Evolutionary conservation across 2,329 filamentous ascomycete genomes (phyloP), one percentile per base, ranked within the genome.

Genomic region (Talaromyces pinophilus): DNA sequence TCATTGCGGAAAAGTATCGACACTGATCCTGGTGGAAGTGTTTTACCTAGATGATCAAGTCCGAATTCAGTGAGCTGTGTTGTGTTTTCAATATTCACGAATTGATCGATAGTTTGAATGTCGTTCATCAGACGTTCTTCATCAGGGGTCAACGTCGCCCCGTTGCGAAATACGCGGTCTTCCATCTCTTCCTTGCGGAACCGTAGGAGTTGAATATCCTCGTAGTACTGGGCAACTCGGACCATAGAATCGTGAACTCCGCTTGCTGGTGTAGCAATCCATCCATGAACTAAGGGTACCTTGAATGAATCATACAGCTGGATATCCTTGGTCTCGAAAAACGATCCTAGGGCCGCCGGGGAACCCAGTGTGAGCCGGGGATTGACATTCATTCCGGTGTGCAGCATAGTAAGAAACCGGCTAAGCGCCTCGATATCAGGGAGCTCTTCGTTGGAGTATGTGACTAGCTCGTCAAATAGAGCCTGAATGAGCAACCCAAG

Each of bases 371-470:
- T 85, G 69, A 97, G 95, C 22, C 91, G 88, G 2, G 95, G 95
- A 70, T 99, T 99, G 66, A 98, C 94, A 73, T 98, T 99, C 92
- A 99, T 97, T 44, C 95, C 95, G 0, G 93, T 98, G 72, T 97
- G 92, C 2, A 99, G 82, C 54, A 92, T 91, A 65, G 95, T 87
- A 1, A 99, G 82, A 74, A 99, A 99, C 6, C 86, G 84, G 76
- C 97, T 96, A 1, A 99, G 83, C 67, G 97, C 93, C 42, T 89
- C 86, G 10, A 98, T 90, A 75, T 98, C 95, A 0, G 94, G 94
- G 28, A 98, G 80, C 17, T 87, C 82, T 40, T 89, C 86, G 59
- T 87, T 86, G 0, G 87, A 88, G 8, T 88, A 87, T 2, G 92
- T 93, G 82, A 96, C 94, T 25, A 99, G 86, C 78, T 98, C 94